These are phyloP conservation scores for Arabis alpina DNA, from an alignment of 345 rosid species.

Conservation along the genomic window DNA sequence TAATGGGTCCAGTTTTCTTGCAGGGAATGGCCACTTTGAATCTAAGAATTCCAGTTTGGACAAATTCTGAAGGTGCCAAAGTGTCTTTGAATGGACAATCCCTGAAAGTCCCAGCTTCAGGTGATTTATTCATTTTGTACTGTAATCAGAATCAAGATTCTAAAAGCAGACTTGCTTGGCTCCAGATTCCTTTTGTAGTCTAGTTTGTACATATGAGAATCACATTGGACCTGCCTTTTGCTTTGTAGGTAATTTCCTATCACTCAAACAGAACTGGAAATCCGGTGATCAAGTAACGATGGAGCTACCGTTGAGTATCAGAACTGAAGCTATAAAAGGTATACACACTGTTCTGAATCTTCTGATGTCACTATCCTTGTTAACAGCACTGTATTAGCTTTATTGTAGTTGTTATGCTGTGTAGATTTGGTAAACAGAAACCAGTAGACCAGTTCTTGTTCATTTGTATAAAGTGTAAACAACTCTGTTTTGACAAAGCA, in stretches of 20 bases:
- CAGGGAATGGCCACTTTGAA: constrained; percentile 72
- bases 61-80: constrained; percentile 57
- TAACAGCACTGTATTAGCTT: not conserved
- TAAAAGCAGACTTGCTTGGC: not conserved
- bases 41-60: constrained; percentile 79
- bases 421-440: not conserved
- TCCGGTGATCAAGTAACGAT: constrained; percentile 58
- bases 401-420: not conserved
- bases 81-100: constrained; percentile 62
- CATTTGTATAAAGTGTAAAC: not conserved
- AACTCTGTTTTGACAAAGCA: constrained; percentile 30
- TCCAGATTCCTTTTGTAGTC: not conserved
- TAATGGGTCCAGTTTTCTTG: constrained; percentile 27
- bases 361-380: not conserved
- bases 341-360: constrained; percentile 8
- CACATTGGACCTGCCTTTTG: not conserved
- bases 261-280: constrained; percentile 61
- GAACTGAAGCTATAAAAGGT: constrained; percentile 83
- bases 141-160: not conserved
- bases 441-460: not conserved
- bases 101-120: constrained; percentile 63
- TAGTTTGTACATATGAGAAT: constrained; percentile 21
- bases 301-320: constrained; percentile 60
- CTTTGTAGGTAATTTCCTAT: constrained; percentile 63
- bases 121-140: constrained; percentile 42